Evolutionary conservation across 371 early-diverging fungal genomes (phyloP).

Genomic region (Funneliformis caledonium): DNA sequence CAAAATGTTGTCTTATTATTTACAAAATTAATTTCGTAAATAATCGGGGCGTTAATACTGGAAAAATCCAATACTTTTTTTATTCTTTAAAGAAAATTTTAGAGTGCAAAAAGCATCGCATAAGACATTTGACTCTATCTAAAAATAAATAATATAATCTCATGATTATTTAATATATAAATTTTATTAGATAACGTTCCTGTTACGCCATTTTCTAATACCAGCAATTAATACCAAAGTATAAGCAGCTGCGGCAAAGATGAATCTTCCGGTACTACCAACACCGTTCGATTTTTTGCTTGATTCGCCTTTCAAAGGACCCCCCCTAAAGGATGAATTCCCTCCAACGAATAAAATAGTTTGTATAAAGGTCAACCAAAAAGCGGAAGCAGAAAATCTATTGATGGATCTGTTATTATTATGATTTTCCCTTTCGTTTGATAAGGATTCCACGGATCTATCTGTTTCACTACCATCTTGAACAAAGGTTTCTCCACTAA

Average conservation of each 20-base stretch:
- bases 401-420: background rate
- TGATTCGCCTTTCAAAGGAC: no score
- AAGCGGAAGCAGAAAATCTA: background rate
- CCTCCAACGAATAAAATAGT: background rate
- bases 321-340: no score
- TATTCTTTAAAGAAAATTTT: no score
- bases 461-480: background rate
- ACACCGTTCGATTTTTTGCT: background rate
- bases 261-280: background rate
- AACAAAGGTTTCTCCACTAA: background rate
- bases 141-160: no score
- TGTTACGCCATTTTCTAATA: slow-evolving; percentile 9
- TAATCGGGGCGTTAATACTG: no score
- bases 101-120: no score
- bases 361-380: background rate
- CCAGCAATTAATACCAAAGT: background rate
- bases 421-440: background rate
- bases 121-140: no score
- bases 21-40: no score
- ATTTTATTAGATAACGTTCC: background rate
- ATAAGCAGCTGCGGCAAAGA: background rate
- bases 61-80: no score
- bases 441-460: background rate
- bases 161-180: no score
- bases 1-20: no score